phyloP scores from a whole-genome alignment of 768 basidiomycete species.

The Mycena haematopus region DNA sequence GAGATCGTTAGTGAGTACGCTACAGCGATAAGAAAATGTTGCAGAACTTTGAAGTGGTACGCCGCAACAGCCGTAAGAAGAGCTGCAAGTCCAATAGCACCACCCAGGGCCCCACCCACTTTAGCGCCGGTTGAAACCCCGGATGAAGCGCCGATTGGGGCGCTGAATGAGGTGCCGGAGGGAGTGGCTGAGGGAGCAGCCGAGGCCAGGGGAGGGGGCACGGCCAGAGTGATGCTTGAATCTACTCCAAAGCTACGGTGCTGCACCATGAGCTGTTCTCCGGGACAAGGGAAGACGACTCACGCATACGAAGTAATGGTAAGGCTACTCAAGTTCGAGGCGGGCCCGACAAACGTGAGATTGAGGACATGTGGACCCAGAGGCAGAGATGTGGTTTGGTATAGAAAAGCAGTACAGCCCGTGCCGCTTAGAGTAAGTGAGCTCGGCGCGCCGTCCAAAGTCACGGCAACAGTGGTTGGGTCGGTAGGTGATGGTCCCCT shows the following conservation, averaged over 20 bases:
- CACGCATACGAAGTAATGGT: background rate
- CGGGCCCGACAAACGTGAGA: background rate
- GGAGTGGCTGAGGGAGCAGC: background rate
- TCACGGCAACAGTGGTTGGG: background rate
- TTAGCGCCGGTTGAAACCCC: background rate
- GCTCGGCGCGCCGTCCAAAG: background rate
- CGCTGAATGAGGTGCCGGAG: too few relatives aligned
- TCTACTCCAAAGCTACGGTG: background rate
- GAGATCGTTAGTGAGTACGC: background rate
- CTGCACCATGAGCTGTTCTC: background rate
- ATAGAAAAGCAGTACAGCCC: background rate
- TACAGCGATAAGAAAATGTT: background rate
- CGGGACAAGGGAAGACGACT: background rate
- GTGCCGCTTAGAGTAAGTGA: background rate
- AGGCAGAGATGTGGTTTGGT: background rate
- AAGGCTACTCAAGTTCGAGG: background rate
- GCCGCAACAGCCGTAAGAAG: background rate
- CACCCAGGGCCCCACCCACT: conserved; percentile 3
- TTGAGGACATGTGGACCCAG: background rate
- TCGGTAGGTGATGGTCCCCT: background rate
- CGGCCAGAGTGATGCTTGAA: background rate
- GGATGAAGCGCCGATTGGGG: too few relatives aligned
- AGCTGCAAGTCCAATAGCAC: background rate
- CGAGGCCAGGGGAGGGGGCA: background rate
- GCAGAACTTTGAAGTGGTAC: background rate